Percentiles rank a stretch among this genome's conserved stretches.
Evolutionary conservation across 768 basidiomycete species (phyloP).

Genomic region (Leccinum disarticulatum): DNA sequence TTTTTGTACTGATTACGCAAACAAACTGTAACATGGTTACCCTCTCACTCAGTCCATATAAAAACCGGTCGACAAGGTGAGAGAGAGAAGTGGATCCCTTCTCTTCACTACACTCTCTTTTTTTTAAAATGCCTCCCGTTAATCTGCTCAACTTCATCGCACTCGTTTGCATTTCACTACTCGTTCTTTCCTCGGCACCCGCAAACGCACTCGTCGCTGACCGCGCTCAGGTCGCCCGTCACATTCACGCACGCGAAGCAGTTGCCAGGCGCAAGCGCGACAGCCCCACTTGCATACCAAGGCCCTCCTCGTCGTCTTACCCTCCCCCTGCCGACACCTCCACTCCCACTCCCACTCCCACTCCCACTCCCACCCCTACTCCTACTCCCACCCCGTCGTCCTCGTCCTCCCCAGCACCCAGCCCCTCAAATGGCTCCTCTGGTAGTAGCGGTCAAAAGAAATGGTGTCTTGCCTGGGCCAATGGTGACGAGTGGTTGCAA

Average conservation of each 20-base stretch:
- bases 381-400: conserved; percentile 8
- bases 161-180: conserved; percentile 54
- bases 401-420: conserved; percentile 21
- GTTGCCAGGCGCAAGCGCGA: conserved; percentile 51
- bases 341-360: conserved; percentile 1
- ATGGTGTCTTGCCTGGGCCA: conserved; percentile 65
- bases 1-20: conserved; percentile 40
- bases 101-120: conserved; percentile 6
- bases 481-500: conserved; percentile 45
- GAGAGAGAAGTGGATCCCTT: too few species aligned
- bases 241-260: conserved; percentile 44
- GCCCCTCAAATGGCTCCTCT: not conserved
- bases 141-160: conserved; percentile 58
- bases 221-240: conserved; percentile 42
- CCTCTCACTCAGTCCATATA: too few species aligned
- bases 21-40: conserved; percentile 13
- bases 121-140: conserved; percentile 43
- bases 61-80: too few species aligned
- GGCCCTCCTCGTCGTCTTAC: conserved; percentile 35
- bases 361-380: conserved; percentile 14
- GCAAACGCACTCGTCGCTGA: conserved; percentile 53
- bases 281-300: conserved; percentile 52
- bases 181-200: conserved; percentile 51
- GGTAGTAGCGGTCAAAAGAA: conserved; percentile 37
- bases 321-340: conserved; percentile 1